Percentiles rank a stretch among this genome's conserved stretches.
phyloP scores from a whole-genome alignment of 2,329 filamentous ascomycete genomes.

The Neonectria sp. region DNA sequence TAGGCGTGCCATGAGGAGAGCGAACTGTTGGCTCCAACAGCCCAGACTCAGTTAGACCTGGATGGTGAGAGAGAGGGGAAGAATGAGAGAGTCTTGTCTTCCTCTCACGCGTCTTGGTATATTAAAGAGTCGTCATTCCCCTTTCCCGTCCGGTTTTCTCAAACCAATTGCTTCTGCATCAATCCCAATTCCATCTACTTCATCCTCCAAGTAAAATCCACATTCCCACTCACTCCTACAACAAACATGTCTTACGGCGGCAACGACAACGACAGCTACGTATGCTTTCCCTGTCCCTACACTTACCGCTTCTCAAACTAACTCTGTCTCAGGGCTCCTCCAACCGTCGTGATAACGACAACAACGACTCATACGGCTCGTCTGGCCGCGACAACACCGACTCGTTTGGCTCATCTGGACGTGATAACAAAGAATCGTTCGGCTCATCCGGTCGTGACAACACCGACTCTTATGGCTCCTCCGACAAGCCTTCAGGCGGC shows the following conservation, averaged over 20 bases:
- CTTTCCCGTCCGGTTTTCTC: not conserved
- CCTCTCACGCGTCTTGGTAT: not conserved
- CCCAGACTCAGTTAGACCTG: slow-evolving; percentile 27
- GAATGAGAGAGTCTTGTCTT: not conserved
- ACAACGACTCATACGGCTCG: slow-evolving; percentile 45
- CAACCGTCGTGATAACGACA: slow-evolving; percentile 28
- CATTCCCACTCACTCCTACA: slow-evolving; percentile 36
- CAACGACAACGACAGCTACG: slow-evolving; percentile 45
- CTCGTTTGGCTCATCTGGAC: slow-evolving; percentile 30
- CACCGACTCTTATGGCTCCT: slow-evolving; percentile 22
- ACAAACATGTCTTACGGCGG: slow-evolving; percentile 62
- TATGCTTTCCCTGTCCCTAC: not conserved
- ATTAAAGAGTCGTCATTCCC: slow-evolving; percentile 13
- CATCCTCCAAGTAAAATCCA: not conserved
- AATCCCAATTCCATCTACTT: not conserved
- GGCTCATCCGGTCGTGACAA: slow-evolving; percentile 32
- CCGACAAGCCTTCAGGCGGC: slow-evolving; percentile 14
- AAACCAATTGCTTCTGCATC: not conserved
- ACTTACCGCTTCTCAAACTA: not conserved
- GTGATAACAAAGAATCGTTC: slow-evolving; percentile 39
- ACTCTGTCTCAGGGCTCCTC: slow-evolving; percentile 33
- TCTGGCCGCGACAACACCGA: slow-evolving; percentile 17
- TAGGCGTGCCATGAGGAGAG: slow-evolving; percentile 9
- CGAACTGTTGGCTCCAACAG: slow-evolving; percentile 22
- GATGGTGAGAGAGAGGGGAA: not conserved